These are phyloP conservation scores for Grifola frondosa DNA, from an alignment of 1,284 basidiomycete species.

Conservation along the genomic window DNA sequence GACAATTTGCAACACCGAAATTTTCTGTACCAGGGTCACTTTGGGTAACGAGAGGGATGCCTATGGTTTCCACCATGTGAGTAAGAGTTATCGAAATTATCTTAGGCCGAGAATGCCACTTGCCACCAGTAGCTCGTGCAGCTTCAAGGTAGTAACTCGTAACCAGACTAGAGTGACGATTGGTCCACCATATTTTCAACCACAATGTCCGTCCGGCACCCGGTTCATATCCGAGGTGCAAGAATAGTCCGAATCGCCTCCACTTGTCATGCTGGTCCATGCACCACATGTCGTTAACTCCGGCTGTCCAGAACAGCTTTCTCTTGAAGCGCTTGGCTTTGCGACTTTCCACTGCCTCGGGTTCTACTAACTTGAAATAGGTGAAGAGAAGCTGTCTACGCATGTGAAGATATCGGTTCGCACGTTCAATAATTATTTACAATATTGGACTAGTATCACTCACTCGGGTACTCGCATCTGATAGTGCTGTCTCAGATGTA, in stretches of 20 bases:
- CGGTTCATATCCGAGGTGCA: conserved; percentile 38
- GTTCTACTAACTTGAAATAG: background rate
- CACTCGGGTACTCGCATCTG: background rate
- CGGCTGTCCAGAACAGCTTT: conserved; percentile 35
- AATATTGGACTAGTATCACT: no score
- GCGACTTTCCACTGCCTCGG: background rate
- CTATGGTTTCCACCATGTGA: conserved; percentile 2
- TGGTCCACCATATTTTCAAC: conserved; percentile 43
- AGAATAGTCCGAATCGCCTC: conserved; percentile 34
- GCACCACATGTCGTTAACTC: conserved; percentile 38
- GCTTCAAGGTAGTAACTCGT: conserved; percentile 32
- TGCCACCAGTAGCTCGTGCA: conserved; percentile 18
- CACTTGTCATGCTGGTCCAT: conserved; percentile 45
- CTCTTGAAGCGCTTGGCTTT: conserved; percentile 21
- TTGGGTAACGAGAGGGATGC: conserved; percentile 35
- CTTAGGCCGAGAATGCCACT: no score
- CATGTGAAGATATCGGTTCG: no score
- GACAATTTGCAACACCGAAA: conserved; percentile 37
- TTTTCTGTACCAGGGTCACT: conserved; percentile 42
- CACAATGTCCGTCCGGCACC: conserved; percentile 33
- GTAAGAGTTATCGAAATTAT: no score
- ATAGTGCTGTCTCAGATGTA: background rate
- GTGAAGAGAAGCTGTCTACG: no score
- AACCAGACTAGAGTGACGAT: conserved; percentile 38
- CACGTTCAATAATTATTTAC: no score